Percentiles rank a stretch among this genome's conserved stretches.
phyloP scores from a whole-genome alignment of 495 filamentous ascomycete species.

The Trichoderma asperelloides region DNA sequence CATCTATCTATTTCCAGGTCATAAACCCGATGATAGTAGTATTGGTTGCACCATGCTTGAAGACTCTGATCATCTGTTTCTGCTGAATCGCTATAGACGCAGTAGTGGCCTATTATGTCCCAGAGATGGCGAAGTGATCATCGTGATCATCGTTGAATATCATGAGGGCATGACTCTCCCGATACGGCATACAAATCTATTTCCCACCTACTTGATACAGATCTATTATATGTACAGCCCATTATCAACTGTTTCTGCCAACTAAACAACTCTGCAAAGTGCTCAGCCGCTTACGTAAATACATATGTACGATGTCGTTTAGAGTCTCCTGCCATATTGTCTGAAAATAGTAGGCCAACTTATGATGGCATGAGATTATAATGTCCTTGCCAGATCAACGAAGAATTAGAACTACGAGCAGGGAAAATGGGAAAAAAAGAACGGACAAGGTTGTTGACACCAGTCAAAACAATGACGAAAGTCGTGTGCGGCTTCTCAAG shows the following conservation, averaged over 20 bases:
- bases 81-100: too few species aligned
- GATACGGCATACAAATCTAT: background rate
- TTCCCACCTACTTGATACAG: too few species aligned
- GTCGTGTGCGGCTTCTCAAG: background rate
- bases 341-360: background rate
- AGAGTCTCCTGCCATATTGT: background rate
- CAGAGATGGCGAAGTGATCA: background rate
- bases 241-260: too few species aligned
- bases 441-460: background rate
- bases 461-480: background rate
- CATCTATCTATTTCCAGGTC: too few species aligned
- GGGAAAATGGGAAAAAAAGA: background rate
- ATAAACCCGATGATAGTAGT: too few species aligned
- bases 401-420: background rate
- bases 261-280: too few species aligned
- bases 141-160: background rate
- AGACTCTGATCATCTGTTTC: too few species aligned
- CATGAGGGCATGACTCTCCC: background rate
- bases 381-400: background rate
- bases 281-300: too few species aligned
- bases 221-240: too few species aligned
- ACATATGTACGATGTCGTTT: too few species aligned
- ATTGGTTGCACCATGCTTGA: too few species aligned
- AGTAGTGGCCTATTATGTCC: too few species aligned
- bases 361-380: background rate